Base-by-base conservation (phyloP, 768 basidiomycete genomes). In the Lepiota venenata region DNA sequence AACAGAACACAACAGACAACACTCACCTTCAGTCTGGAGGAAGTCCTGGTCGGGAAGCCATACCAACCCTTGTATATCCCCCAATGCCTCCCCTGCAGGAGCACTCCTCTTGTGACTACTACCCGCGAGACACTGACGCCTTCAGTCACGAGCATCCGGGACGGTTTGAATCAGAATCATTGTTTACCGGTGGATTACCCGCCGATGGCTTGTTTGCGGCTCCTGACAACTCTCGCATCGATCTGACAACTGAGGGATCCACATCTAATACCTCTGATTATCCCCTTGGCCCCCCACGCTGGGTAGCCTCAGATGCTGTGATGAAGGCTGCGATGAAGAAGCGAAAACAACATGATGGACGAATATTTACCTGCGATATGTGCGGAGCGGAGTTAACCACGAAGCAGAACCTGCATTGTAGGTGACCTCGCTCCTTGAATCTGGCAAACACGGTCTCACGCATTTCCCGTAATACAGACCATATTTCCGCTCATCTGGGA, bases 381-480 rank as follows among this genome's bases (percentile, higher is more conserved):
- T 55, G 53, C 15, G 16, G 29, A 2, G 29, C 22, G 15, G 36
- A 48, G 14, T 32, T 55, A 10, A 55, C 46, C 4, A 55, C 53
- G 38, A 55, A 55, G 29, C 53, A 55, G 53, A 55, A 55, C 25
- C 18, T 55, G 27, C 38, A 47, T 2, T 55, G 53, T 47, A 41
- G 32, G 46, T 48, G 20, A 10, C 15, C 12, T 12, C 29, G 32
- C 2, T 7, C 32, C 32, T 32, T 11, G 3, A 9, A 32, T 9
- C 32, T 7, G 2, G 32, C 8, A 32, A 32, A 32, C 32, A 11
- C 10, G 32, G 32, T 8, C 32, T 32, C 32, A 32, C 10, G 10
- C 21, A 21, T 25, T 11, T 15, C 41, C 39, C 32, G 21, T 42
- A 20, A 32, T 15, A 15, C 18, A 55, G 53, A 46, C 16, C 53